phyloP scores from a whole-genome alignment of 1,284 basidiomycete genomes.

The Ustilago cynodontis region DNA sequence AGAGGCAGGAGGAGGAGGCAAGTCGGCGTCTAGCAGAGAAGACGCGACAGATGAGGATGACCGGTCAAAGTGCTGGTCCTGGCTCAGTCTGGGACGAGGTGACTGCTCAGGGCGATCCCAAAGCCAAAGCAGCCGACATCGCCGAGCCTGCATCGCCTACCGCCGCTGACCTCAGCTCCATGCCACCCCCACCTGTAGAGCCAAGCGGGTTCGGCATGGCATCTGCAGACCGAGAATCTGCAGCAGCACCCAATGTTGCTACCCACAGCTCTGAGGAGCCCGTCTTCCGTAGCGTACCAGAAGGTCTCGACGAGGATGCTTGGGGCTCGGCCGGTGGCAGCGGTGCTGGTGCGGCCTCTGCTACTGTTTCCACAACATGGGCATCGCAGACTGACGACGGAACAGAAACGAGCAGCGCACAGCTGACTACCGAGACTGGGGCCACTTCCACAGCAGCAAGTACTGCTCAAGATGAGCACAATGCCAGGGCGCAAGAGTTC shows the following conservation, averaged over 20 bases:
- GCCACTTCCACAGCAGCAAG: constrained; percentile 29
- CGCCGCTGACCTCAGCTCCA: constrained; percentile 31
- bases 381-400: constrained; percentile 47
- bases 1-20: constrained; percentile 66
- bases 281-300: constrained; percentile 56
- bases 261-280: constrained; percentile 64
- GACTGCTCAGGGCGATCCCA: constrained; percentile 55
- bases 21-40: constrained; percentile 63
- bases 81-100: constrained; percentile 64
- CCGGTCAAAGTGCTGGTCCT: constrained; percentile 51
- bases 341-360: constrained; percentile 21
- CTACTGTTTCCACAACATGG: constrained; percentile 32
- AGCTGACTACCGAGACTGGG: constrained; percentile 30
- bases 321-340: constrained; percentile 53
- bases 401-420: constrained; percentile 41
- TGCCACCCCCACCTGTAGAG: constrained; percentile 53
- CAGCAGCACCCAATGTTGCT: constrained; percentile 63
- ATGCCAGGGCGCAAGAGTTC: constrained; percentile 40
- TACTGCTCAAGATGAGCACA: constrained; percentile 25
- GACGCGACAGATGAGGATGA: constrained; percentile 61
- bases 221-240: constrained; percentile 50
- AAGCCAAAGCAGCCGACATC: constrained; percentile 51
- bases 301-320: constrained; percentile 61
- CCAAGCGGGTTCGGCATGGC: constrained; percentile 56
- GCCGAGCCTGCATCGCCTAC: constrained; percentile 52